Conservation (phyloP, 2,329 filamentous ascomycete genomes). For the Apiospora arundinis region DNA sequence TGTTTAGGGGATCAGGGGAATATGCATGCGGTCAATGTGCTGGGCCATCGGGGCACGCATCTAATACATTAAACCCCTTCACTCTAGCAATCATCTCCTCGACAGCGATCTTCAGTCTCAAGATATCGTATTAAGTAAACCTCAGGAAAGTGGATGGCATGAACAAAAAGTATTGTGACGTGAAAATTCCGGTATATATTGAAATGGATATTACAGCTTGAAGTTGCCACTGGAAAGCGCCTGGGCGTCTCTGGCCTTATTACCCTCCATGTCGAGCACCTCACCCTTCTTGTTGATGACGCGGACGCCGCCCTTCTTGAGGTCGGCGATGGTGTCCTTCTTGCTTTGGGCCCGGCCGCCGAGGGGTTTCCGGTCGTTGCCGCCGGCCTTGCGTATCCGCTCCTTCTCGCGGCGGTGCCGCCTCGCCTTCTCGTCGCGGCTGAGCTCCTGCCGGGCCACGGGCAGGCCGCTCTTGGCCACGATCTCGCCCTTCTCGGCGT, state of each 20-base stretch:
- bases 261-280: slow-evolving; percentile 82
- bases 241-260: slow-evolving; percentile 66
- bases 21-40: too few relatives aligned
- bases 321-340: slow-evolving; percentile 53
- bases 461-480: slow-evolving; percentile 78
- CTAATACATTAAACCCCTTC: too few relatives aligned
- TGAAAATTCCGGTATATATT: slow-evolving; percentile 5
- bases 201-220: slow-evolving; percentile 58
- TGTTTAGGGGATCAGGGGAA: too few relatives aligned
- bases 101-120: too few relatives aligned
- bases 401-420: slow-evolving; percentile 84
- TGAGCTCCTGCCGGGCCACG: slow-evolving; percentile 84
- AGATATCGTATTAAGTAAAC: too few relatives aligned
- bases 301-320: slow-evolving; percentile 78
- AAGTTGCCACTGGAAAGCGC: slow-evolving; percentile 62
- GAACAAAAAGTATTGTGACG: background rate
- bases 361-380: slow-evolving; percentile 54
- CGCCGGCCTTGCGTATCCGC: slow-evolving; percentile 74
- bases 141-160: too few relatives aligned
- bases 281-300: slow-evolving; percentile 91
- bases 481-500: slow-evolving; percentile 70
- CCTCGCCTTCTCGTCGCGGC: slow-evolving; percentile 81
- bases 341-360: slow-evolving; percentile 66
- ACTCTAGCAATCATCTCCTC: too few relatives aligned
- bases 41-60: too few relatives aligned